phyloP scores from a whole-genome alignment of 2,329 filamentous ascomycete genomes.

The Bipolaris victoriae region DNA sequence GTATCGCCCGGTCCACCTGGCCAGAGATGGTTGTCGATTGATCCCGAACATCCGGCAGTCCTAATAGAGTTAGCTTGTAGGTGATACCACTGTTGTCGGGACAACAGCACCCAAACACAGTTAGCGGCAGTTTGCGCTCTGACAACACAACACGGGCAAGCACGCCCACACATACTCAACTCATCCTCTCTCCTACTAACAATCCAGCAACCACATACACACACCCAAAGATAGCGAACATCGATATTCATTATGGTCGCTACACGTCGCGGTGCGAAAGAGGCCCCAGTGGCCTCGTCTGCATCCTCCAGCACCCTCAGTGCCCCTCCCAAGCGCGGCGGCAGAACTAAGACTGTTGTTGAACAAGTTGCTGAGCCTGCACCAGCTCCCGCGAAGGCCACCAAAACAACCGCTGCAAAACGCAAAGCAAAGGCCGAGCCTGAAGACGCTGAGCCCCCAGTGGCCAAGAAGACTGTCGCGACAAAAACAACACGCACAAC shows the following conservation, averaged over 20 bases:
- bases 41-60: too few species aligned
- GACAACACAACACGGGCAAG: slow-evolving; percentile 32
- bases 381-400: slow-evolving; percentile 26
- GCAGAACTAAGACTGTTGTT: slow-evolving; percentile 33
- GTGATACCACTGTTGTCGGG: slow-evolving; percentile 18
- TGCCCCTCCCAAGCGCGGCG: slow-evolving; percentile 42
- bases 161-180: slow-evolving; percentile 21
- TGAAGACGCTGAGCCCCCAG: slow-evolving; percentile 21
- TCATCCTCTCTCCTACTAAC: slow-evolving; percentile 18
- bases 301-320: slow-evolving; percentile 36
- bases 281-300: slow-evolving; percentile 30
- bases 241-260: slow-evolving; percentile 37
- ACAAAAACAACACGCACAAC: slow-evolving; percentile 32
- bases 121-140: slow-evolving; percentile 24
- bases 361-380: slow-evolving; percentile 29
- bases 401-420: slow-evolving; percentile 28
- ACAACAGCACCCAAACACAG: slow-evolving; percentile 19
- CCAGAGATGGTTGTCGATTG: too few species aligned
- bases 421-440: slow-evolving; percentile 30
- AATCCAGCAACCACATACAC: slow-evolving; percentile 9
- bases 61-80: too few species aligned
- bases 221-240: slow-evolving; percentile 23
- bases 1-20: too few species aligned
- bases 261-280: slow-evolving; percentile 40
- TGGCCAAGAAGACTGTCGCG: slow-evolving; percentile 27